Conservation (phyloP, 169 alveolate genomes). For the Eimeria sp. region DNA sequence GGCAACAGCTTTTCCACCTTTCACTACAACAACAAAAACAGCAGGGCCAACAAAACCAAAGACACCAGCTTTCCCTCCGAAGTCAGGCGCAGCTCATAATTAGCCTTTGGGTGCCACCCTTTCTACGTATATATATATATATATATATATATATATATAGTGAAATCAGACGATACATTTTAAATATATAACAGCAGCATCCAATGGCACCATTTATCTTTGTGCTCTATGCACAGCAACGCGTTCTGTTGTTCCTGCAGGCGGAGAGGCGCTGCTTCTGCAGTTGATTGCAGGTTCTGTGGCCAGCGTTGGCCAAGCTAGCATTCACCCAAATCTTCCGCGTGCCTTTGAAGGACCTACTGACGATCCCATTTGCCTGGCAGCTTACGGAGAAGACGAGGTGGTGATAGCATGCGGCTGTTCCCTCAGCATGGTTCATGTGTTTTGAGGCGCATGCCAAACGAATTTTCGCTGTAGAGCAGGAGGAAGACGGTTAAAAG, state of each 20-base stretch:
- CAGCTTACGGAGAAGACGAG: conserved; percentile 42
- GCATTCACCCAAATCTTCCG: conserved; percentile 48
- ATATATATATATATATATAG: no score
- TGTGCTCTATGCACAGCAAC: not conserved
- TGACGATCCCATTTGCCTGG: conserved; percentile 5
- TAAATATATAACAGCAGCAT: not conserved
- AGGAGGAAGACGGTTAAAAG: not conserved
- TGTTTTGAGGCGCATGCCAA: not conserved
- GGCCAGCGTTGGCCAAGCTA: conserved; percentile 10
- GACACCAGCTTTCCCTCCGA: no score
- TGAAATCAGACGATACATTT: no score
- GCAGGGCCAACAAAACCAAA: not conserved
- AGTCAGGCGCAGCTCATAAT: no score
- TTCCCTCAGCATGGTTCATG: conserved; percentile 36
- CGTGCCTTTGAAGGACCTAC: not conserved
- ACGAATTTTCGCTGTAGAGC: not conserved
- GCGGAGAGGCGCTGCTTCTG: conserved; percentile 62
- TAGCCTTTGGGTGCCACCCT: no score
- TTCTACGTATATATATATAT: no score
- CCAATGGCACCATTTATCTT: not conserved
- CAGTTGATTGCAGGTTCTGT: conserved; percentile 14
- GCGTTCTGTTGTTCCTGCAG: conserved; percentile 5
- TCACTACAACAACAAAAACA: not conserved
- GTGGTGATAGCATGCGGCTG: conserved; percentile 40
- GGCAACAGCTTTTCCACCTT: not conserved